Base-by-base conservation (phyloP, 2,329 filamentous ascomycete genomes). In the Alternaria brassicicola region DNA sequence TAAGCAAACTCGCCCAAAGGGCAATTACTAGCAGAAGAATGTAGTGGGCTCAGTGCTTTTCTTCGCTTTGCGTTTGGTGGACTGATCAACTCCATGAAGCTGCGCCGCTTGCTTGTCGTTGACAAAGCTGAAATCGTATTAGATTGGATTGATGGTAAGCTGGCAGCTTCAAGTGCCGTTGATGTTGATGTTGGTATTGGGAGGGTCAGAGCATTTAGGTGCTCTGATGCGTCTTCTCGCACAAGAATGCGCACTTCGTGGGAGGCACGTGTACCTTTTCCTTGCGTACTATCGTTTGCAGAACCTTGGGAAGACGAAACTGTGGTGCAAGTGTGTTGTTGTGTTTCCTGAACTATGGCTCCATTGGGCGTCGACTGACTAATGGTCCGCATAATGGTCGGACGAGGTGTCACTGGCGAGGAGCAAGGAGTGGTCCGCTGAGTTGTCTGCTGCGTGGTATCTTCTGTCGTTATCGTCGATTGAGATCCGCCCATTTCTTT, bases 381-480 rank as follows among this genome's bases (percentile, higher is more conserved):
- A 19, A 23, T 28, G 8, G 19, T 25, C 15, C 41, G 52, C 13
- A n/a, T 15, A 13, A 45, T 56, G 12, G 39, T 43, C 31, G 41
- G 59, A 31, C 4, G 57, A 25, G 12, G 43, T 10, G 59, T 58
- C 15, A 56, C 51, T 45, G 61, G 55, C 1, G 61, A 64, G 2
- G 43, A 66, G 7, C 55, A 62, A 13, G 60, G 66, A 2, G 63
- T 71, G 2, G 55, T 66, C 6, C 51, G 51, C 19, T 70, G 65
- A 1, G 61, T 68, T 1, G 64, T 67, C 8, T 57, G 17, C 39
- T 72, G 68, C 6, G 68, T 70, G 5, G 67, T 72, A 7, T 61
- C 57, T 25, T 68, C 62, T n/a, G 66, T 66, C 7, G 61, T 64
- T 7, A 30, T 17, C 3, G 53, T 55, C 3, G n/a, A 17, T 25